Evolutionary conservation across 2,329 filamentous ascomycete species (phyloP).

Genomic region (Penicillium sp.): DNA sequence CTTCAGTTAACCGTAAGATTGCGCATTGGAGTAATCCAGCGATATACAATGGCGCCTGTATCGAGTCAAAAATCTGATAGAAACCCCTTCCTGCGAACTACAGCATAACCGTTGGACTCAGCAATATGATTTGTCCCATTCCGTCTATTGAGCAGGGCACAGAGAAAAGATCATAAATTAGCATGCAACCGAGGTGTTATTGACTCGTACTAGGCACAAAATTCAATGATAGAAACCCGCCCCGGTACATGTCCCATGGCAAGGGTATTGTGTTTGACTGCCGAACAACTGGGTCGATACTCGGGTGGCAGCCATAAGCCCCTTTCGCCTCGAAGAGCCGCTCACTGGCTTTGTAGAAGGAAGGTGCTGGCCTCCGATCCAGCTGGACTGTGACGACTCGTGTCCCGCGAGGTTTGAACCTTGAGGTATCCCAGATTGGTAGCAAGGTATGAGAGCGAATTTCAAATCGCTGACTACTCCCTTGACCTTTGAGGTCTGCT

Average conservation of each 20-base stretch:
- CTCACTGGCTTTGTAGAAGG: slow-evolving; percentile 9
- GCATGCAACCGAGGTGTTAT: too few relatives aligned
- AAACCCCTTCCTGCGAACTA: too few relatives aligned
- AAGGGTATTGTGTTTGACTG: slow-evolving; percentile 7
- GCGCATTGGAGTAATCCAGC: too few relatives aligned
- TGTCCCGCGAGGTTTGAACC: neutral
- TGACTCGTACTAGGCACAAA: too few relatives aligned
- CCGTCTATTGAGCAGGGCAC: too few relatives aligned
- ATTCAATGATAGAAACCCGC: slow-evolving; percentile 9
- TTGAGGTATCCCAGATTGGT: neutral
- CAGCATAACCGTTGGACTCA: too few relatives aligned
- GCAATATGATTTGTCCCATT: too few relatives aligned
- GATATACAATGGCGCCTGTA: too few relatives aligned
- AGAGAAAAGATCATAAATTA: too few relatives aligned
- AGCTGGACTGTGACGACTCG: neutral
- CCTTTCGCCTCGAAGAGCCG: slow-evolving; percentile 9
- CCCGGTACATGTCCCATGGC: slow-evolving; percentile 16
- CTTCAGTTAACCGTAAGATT: too few relatives aligned
- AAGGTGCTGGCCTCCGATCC: neutral
- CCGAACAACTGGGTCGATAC: slow-evolving; percentile 14
- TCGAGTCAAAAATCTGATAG: too few relatives aligned
- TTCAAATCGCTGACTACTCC: neutral
- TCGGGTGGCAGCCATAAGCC: slow-evolving; percentile 20
- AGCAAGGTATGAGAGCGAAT: neutral
- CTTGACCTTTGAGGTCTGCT: too few relatives aligned